Percentiles rank a stretch among this genome's conserved stretches.
phyloP scores from a whole-genome alignment of 2,329 filamentous ascomycete species.

The Coniochaeta ligniaria region DNA sequence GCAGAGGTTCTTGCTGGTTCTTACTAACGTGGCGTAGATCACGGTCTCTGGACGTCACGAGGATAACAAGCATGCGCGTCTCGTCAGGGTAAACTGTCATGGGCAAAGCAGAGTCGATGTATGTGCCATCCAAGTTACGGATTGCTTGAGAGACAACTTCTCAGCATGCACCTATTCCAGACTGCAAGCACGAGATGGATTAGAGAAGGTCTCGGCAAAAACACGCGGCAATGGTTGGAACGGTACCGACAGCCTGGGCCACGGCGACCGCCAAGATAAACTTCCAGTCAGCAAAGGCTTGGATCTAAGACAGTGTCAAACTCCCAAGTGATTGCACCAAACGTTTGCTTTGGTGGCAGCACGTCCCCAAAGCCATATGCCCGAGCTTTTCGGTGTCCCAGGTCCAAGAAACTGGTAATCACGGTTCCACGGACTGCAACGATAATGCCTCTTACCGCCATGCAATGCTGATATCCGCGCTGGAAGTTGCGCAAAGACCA shows the following conservation, averaged over 20 bases:
- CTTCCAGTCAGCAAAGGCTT: neutral
- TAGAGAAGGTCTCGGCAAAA: neutral
- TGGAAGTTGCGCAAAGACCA: neutral
- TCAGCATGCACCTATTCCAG: neutral
- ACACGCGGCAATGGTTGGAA: neutral
- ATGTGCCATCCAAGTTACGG: neutral
- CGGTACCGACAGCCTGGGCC: neutral
- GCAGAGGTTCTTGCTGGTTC: neutral
- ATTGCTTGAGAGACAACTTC: neutral
- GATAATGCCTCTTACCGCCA: neutral
- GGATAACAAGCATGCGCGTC: neutral
- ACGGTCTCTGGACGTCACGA: neutral
- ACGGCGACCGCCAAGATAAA: neutral
- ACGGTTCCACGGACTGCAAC: neutral
- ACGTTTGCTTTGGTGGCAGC: neutral
- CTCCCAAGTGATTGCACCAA: neutral
- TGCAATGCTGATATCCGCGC: neutral
- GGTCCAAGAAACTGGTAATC: neutral
- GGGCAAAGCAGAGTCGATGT: neutral
- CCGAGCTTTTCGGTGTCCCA: neutral
- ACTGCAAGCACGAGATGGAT: neutral
- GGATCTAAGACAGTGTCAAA: neutral
- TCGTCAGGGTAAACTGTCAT: neutral
- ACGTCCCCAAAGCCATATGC: neutral
- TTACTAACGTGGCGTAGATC: neutral